Evolutionary conservation across 1,284 basidiomycete genomes (phyloP), one percentile per base, ranked within the genome.

Genomic region (Somion occarium): DNA sequence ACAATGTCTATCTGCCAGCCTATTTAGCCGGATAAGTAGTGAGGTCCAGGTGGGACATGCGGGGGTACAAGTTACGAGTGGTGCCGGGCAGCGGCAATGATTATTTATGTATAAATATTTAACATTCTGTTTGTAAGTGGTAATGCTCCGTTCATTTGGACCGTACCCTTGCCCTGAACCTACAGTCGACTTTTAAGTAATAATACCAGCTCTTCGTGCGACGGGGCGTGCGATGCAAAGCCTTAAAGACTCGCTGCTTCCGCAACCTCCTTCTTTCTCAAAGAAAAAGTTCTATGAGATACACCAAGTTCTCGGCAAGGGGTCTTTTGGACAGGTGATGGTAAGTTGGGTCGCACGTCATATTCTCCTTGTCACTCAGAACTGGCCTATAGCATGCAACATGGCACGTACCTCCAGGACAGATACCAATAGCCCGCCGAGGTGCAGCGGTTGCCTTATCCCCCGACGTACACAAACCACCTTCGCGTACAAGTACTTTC

Each of bases 271-370:
- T 0, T 91, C 87, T 51, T 93, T 91, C 64, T 70, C 69, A 61
- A 93, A 93, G 77, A 94, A 93, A 74, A 88, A 85, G 64, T 71
- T 80, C 20, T 91, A 91, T 61, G 82, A 86, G 55, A 72, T 88
- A 1, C 83, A 88, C 50, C 76, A 85, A 34, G 74, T 84, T 13
- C 72, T 95, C 1, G 93, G 93, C 3, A 77, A 77, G 39, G 92
- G 92, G 2, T 85, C 88, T 0, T 95, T 94, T 68, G 92, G 92
- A 37, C 90, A 91, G 66, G 92, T 95, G 46, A 76, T 92, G 73
- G 75, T 95, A 72, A 73, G 49, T 65, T n/a, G 51, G 49, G 38
- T n/a, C 43, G 30, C 22, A 46, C 34, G 49, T 26, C 18, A 30
- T 19, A 25, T 37, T 30, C 23, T 11, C 20, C 22, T 18, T 22